Evolutionary conservation across 192 early-diverging fungal species (phyloP).

Genomic region (Rhizophagus sp.): DNA sequence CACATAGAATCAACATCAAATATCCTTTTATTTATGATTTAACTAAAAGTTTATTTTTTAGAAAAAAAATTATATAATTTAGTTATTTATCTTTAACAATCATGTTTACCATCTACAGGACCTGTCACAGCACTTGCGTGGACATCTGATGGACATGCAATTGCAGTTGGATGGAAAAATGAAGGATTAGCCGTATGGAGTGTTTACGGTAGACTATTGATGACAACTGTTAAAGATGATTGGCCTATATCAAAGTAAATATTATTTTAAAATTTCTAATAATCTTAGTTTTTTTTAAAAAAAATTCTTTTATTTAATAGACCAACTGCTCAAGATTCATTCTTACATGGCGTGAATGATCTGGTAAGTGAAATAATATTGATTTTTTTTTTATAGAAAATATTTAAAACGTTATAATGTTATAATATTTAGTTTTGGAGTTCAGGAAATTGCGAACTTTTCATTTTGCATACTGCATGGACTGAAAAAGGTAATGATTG

Average conservation of each 20-base stretch:
- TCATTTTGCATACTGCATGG: slow-evolving; percentile 52
- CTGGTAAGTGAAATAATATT: slow-evolving; percentile 48
- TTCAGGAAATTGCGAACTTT: slow-evolving; percentile 63
- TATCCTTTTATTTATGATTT: slow-evolving; percentile 20
- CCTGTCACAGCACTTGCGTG: slow-evolving; percentile 60
- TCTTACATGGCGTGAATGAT: slow-evolving; percentile 55
- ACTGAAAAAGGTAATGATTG: slow-evolving; percentile 11
- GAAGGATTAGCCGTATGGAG: slow-evolving; percentile 80
- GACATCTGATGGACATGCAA: slow-evolving; percentile 70
- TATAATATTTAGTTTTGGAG: slow-evolving; percentile 67
- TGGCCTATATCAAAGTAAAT: slow-evolving; percentile 40
- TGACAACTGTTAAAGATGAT: slow-evolving; percentile 58
- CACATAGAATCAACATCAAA: slow-evolving; percentile 26
- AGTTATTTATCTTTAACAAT: slow-evolving; percentile 16
- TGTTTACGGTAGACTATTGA: slow-evolving; percentile 67
- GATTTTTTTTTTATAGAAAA: not conserved
- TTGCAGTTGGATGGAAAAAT: slow-evolving; percentile 67
- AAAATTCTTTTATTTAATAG: not conserved
- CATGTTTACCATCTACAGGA: slow-evolving; percentile 30
- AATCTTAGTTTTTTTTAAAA: not conserved
- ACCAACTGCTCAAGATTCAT: slow-evolving; percentile 53
- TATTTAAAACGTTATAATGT: not conserved
- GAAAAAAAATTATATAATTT: not conserved
- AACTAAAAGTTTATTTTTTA: too few relatives aligned
- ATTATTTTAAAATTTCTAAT: not conserved